Evolutionary conservation across 192 early-diverging fungal genomes (phyloP), one percentile per base, ranked within the genome.

Genomic region (Gigaspora rosea): DNA sequence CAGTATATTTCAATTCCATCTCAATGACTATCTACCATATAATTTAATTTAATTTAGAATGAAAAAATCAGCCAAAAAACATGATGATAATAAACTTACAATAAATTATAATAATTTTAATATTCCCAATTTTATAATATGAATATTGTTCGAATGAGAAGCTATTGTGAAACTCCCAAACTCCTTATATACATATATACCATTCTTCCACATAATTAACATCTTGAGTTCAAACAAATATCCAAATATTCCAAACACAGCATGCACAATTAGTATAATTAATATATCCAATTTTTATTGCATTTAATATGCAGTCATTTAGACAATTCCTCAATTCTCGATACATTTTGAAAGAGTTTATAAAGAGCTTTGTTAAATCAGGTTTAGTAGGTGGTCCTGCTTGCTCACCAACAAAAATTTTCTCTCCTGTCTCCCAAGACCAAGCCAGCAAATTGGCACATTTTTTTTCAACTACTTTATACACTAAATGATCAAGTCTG

Each of bases 401-500:
- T 64, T 75, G 74, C 16, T 76, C 74, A 5, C 50, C 35, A n/a
- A 76, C 35, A 74, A 74, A 56, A 15, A 56, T 41, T 35, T 71
- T 13, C 20, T 68, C 65, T 0, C 20, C 47, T 0, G 46, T 68
- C n/a, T 35, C 18, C 51, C 51, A 22, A 1, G 8, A 9, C 33
- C 70, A 57, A 0, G 13, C 12, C 52, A 71, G 33, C 52, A 71
- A 20, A 33, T 71, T 41, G 0, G 33, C 52, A 36, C 0, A 56
- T 41, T 71, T 71, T 71, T 18, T 15, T 71, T n/a, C n/a, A 56
- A 71, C 70, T 36, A 71, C 33, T 71, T 71, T 71, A 16, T 57
- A 4, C 56, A 71, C 18, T 8, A 11, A 10, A 71, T 56, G 33
- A 16, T 71, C 1, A 71, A 9, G 1, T 56, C 33, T 7, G 0